Base-by-base conservation (phyloP, 257 asterid species). In the Solanum habrochaites region DNA sequence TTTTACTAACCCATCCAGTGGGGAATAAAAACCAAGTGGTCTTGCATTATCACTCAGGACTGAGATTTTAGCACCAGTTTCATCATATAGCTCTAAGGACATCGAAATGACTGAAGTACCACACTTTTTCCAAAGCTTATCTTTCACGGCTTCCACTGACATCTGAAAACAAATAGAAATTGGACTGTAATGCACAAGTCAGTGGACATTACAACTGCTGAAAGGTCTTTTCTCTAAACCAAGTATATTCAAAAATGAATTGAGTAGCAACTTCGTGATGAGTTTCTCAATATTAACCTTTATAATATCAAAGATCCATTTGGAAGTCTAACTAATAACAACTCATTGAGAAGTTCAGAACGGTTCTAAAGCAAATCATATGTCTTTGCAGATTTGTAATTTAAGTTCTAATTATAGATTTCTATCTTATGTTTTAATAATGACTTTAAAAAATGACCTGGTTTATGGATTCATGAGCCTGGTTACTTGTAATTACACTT, bases 21-120 rank as follows among this genome's bases (percentile, higher is more conserved):
- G 99, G 86, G 98, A 94, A 91, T 95, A 96, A 91, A 93, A 95
- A 85, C 99, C 99, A 86, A 96, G 92, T 70, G 95, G 95, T 87
- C 88, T 93, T 83, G n/a, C 43, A 88, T 93, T 89, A 90, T 97
- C 94, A 27, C 90, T 88, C 82, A 95, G 87, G 90, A 90, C 95
- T 3, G 95, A 82, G 88, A 94, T 87, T 91, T 97, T 97, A 62
- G 92, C 87, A 23, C 95, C 93, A 2, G 91, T 86, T 27, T 94
- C 98, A 87, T 97, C 98, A 83, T 93, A 97, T 86, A 95, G 98
- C 93, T 95, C 95, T n/a, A 97, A 94, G 88, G 86, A 40, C 99
- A 97, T 95, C 39, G 98, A 94, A 86, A 89, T 87, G 52, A 97
- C 97, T 74, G 97, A 94, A 88, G 99, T 95, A 20, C 99, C 99